Conservation (phyloP, 2,329 filamentous ascomycete genomes). For the Talaromyces verruculosus region DNA sequence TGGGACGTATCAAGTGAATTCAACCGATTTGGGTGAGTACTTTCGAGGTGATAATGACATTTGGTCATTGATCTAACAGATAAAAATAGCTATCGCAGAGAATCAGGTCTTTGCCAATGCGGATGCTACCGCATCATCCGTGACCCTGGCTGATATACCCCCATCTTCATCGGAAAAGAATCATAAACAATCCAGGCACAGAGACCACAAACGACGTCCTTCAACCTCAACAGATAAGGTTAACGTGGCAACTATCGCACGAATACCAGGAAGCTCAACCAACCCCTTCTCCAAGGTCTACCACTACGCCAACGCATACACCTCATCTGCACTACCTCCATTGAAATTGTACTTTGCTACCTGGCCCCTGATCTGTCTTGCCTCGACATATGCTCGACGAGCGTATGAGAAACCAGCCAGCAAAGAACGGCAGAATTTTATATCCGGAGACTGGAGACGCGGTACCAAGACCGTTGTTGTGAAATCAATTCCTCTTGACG, state of each 20-base stretch:
- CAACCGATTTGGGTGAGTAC: constrained; percentile 15
- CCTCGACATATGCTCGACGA: constrained; percentile 72
- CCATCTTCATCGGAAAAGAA: background rate
- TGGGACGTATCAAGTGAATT: constrained; percentile 14
- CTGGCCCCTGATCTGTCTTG: constrained; percentile 74
- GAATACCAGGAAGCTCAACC: background rate
- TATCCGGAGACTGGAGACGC: constrained; percentile 67
- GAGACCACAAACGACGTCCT: background rate
- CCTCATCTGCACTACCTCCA: constrained; percentile 66
- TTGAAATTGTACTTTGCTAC: constrained; percentile 71
- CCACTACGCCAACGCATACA: constrained; percentile 72
- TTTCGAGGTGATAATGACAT: background rate
- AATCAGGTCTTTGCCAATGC: background rate
- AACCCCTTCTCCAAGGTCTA: constrained; percentile 75
- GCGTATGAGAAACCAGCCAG: constrained; percentile 68
- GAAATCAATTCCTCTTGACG: constrained; percentile 75
- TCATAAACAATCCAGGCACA: constrained; percentile 1
- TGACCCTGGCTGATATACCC: background rate
- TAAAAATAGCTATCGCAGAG: background rate
- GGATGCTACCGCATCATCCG: constrained; percentile 2
- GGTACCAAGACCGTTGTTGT: constrained; percentile 86
- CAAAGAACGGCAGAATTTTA: constrained; percentile 65
- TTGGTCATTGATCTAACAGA: background rate
- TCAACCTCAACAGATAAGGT: background rate
- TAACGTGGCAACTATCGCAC: constrained; percentile 25